These are phyloP conservation scores for Kodamaea hsintzibuensis DNA, from an alignment of 805 yeast genomes.

Conservation along the genomic window DNA sequence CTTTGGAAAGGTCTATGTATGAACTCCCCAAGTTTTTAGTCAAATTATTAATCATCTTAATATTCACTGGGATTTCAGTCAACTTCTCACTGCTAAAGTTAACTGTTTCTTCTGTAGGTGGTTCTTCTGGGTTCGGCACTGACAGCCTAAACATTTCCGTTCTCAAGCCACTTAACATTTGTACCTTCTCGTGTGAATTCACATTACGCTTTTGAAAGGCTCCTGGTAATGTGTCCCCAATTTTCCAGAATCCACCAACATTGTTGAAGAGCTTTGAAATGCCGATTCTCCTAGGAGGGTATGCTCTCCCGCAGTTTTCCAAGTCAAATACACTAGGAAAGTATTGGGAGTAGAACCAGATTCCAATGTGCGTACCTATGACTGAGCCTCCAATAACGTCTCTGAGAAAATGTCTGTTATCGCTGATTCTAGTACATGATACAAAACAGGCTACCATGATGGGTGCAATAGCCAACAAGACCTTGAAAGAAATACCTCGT, in stretches of 20 bases:
- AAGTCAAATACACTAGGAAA: constrained; percentile 36
- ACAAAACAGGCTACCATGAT: constrained; percentile 33
- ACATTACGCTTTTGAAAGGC: constrained; percentile 22
- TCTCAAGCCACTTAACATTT: neutral
- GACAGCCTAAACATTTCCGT: neutral
- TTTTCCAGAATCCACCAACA: constrained; percentile 13
- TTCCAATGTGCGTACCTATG: constrained; percentile 35
- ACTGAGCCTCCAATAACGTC: constrained; percentile 43
- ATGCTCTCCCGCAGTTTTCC: constrained; percentile 39
- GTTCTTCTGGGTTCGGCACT: constrained; percentile 3
- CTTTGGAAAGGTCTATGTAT: constrained; percentile 2
- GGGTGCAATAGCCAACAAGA: constrained; percentile 35
- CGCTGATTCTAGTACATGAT: constrained; percentile 46
- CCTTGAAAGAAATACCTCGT: constrained; percentile 34
- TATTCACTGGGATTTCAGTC: constrained; percentile 2
- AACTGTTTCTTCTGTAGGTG: neutral
- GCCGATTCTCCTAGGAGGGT: constrained; percentile 44
- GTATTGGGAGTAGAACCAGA: constrained; percentile 40
- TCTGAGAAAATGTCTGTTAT: constrained; percentile 43
- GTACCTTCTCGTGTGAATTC: constrained; percentile 10
- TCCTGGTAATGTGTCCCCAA: constrained; percentile 21
- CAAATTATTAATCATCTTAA: constrained; percentile 1
- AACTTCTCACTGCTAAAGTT: neutral
- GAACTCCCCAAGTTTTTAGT: constrained; percentile 4
- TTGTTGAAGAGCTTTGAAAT: constrained; percentile 18